phyloP scores from a whole-genome alignment of 352 stramenopile species.

The Globisporangium rhizosaccharum region DNA sequence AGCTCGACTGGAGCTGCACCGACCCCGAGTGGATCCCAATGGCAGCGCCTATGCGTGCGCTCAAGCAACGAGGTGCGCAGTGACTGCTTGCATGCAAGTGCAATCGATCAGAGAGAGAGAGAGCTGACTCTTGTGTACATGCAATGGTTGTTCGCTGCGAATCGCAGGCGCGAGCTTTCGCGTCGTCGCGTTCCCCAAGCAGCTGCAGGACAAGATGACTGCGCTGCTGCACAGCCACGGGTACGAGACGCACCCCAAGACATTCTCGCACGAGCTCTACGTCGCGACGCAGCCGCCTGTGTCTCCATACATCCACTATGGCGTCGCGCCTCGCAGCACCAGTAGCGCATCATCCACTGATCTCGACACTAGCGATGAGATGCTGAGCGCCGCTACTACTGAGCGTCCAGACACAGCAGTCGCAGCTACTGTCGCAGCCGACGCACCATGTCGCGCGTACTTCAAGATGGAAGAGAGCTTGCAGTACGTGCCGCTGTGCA shows the following conservation, averaged over 20 bases:
- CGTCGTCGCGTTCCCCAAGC: constrained; percentile 32
- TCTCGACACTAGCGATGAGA: neutral
- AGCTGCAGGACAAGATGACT: constrained; percentile 29
- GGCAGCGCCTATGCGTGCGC: constrained; percentile 1
- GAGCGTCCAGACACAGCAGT: neutral
- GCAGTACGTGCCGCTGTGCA: constrained; percentile 14
- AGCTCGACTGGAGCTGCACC: constrained; percentile 33
- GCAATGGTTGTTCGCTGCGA: too few species aligned
- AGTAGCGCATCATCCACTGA: neutral
- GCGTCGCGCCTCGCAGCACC: constrained; percentile 13
- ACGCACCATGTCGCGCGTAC: constrained; percentile 43
- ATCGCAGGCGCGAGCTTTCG: constrained; percentile 13
- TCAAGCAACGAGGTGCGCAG: constrained; percentile 2
- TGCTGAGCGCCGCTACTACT: too few species aligned
- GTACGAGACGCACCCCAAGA: constrained; percentile 30
- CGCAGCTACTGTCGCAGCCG: constrained; percentile 9
- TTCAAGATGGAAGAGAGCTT: constrained; percentile 54
- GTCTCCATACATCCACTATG: constrained; percentile 33
- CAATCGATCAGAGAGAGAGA: neutral
- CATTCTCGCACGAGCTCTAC: constrained; percentile 41
- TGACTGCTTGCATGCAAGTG: neutral
- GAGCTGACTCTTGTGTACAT: too few species aligned
- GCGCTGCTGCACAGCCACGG: constrained; percentile 26
- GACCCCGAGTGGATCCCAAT: constrained; percentile 39
- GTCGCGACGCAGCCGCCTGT: constrained; percentile 24